Percentiles rank a stretch among this genome's conserved stretches.
Evolutionary conservation across 148 eudicot species (phyloP).

Genomic region (Linanthus parryae): DNA sequence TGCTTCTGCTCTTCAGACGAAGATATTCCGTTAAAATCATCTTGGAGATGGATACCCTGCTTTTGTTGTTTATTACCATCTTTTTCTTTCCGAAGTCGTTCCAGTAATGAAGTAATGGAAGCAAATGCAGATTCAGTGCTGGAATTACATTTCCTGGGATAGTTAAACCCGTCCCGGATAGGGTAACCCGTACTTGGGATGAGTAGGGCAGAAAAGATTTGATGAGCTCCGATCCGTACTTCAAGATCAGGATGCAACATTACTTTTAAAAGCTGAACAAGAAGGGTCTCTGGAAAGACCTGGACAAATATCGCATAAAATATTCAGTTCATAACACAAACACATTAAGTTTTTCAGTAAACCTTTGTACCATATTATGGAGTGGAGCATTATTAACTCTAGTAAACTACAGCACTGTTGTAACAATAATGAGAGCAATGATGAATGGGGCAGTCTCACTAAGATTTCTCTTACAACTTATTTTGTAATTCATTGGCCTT

Average conservation of each 20-base stretch:
- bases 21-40: slow-evolving; percentile 42
- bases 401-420: no score
- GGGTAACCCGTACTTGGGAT: slow-evolving; percentile 45
- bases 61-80: slow-evolving; percentile 29
- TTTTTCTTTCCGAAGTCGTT: slow-evolving; percentile 72
- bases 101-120: slow-evolving; percentile 72
- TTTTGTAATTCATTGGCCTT: no score
- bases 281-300: slow-evolving; percentile 89
- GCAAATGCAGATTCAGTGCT: slow-evolving; percentile 52
- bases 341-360: no score
- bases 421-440: no score
- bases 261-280: slow-evolving; percentile 74
- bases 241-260: slow-evolving; percentile 85
- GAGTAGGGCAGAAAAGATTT: slow-evolving; percentile 63
- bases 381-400: no score
- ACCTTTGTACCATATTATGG: no score
- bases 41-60: slow-evolving; percentile 29
- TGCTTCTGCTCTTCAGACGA: slow-evolving; percentile 45
- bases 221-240: slow-evolving; percentile 80
- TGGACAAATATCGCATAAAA: slow-evolving; percentile 14
- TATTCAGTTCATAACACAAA: background rate
- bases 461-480: no score
- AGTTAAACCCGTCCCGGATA: slow-evolving; percentile 26
- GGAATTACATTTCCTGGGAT: slow-evolving; percentile 52
- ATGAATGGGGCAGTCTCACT: no score